A percentile compares a stretch with the other conserved stretches of the same genome.
Evolutionary conservation across 1,284 basidiomycete genomes (phyloP).

Genomic region (Malassezia cuniculi): DNA sequence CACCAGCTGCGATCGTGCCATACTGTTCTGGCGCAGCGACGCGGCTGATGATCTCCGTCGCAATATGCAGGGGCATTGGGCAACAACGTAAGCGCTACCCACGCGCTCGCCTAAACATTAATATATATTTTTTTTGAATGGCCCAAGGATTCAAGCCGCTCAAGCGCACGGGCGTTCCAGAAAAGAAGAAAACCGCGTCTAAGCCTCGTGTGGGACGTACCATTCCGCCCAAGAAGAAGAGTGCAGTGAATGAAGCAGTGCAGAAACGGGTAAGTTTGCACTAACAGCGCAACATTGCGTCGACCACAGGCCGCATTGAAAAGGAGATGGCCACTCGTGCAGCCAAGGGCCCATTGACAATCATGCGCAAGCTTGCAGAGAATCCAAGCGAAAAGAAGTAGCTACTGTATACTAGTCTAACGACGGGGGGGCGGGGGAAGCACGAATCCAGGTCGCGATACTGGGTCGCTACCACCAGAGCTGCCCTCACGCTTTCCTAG

Average conservation of each 20-base stretch:
- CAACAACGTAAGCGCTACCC: neutral
- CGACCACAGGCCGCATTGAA: conserved; percentile 9
- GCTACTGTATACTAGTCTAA: neutral
- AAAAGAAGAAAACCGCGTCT: neutral
- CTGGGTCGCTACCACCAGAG: no score
- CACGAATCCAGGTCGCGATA: conserved; percentile 9
- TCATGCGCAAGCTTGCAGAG: conserved; percentile 12
- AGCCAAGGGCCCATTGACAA: conserved; percentile 10
- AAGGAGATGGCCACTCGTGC: conserved; percentile 13
- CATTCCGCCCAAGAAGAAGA: conserved; percentile 9
- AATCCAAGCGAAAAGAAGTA: conserved; percentile 2
- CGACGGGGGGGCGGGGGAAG: conserved; percentile 12
- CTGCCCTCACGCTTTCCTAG: neutral
- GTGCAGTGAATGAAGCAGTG: conserved; percentile 6
- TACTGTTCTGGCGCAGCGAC: conserved; percentile 20
- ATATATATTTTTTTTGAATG: conserved; percentile 3
- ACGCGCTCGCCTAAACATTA: no score
- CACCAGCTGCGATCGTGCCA: conserved; percentile 15
- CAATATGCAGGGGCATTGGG: conserved; percentile 27
- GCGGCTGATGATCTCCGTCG: conserved; percentile 15
- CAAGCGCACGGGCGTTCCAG: conserved; percentile 1
- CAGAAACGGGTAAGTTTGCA: conserved; percentile 8
- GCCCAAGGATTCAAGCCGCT: conserved; percentile 15
- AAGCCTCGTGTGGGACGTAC: conserved; percentile 8
- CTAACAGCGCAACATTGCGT: conserved; percentile 10